Conservation (phyloP, 306 rosid genomes). For the Rubus idaeus region DNA sequence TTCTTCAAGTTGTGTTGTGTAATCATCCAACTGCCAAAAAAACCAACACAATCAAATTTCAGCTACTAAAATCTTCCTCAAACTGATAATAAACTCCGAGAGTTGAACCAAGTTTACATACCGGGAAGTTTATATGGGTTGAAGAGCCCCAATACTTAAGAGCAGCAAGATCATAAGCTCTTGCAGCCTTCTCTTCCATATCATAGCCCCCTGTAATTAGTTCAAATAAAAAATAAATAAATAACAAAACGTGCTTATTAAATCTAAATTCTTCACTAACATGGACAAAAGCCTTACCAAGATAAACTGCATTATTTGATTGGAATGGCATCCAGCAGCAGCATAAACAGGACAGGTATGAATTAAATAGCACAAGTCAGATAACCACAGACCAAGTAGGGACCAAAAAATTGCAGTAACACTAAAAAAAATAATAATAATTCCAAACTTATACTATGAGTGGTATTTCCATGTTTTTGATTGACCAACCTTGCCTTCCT, state of each 20-base stretch:
- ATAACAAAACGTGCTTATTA: not conserved
- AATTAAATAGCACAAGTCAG: conserved; percentile 43
- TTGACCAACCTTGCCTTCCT: conserved; percentile 90
- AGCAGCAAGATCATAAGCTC: conserved; percentile 97
- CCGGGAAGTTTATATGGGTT: conserved; percentile 89
- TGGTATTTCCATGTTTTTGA: not conserved
- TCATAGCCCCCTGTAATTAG: conserved; percentile 80
- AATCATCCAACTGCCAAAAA: conserved; percentile 67
- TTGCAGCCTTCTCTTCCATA: conserved; percentile 99
- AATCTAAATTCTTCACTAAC: not conserved
- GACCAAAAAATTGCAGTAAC: conserved; percentile 16
- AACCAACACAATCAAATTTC: not conserved
- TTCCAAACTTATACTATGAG: conserved; percentile 20
- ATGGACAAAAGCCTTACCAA: conserved; percentile 50
- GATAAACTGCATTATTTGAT: conserved; percentile 68
- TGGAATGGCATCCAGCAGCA: conserved; percentile 37
- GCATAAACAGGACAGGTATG: conserved; percentile 33
- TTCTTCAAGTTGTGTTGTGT: conserved; percentile 66
- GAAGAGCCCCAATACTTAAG: conserved; percentile 97
- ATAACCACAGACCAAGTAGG: conserved; percentile 20
- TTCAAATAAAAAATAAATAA: conserved; percentile 11
- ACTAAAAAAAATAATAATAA: conserved; percentile 9
- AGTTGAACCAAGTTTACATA: conserved; percentile 21
- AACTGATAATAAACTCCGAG: not conserved
- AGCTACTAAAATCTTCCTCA: not conserved